Evolutionary conservation across 2,329 filamentous ascomycete species (phyloP).

Genomic region (Calonectria fujianensis): DNA sequence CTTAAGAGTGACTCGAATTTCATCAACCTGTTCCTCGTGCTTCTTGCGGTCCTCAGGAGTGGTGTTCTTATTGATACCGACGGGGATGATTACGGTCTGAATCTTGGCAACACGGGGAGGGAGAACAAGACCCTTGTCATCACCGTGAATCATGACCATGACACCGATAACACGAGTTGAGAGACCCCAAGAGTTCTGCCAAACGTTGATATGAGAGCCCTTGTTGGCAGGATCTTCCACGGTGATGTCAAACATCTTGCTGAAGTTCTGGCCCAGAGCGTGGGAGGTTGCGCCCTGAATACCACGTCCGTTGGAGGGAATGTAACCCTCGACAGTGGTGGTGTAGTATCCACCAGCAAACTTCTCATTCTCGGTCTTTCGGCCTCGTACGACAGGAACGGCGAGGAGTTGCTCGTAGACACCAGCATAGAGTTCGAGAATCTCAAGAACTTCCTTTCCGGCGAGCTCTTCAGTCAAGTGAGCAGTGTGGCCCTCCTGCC

Average conservation of each 20-base stretch:
- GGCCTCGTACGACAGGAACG: constrained; percentile 93
- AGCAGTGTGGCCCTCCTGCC: constrained; percentile 96
- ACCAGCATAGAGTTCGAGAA: constrained; percentile 92
- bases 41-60: constrained; percentile 85
- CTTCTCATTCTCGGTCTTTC: constrained; percentile 98
- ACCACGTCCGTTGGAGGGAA: constrained; percentile 94
- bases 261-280: constrained; percentile 97
- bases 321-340: constrained; percentile 97
- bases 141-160: constrained; percentile 98
- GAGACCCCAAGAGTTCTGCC: constrained; percentile 99
- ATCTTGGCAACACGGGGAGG: constrained; percentile 92
- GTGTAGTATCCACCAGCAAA: constrained; percentile 98
- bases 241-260: constrained; percentile 99
- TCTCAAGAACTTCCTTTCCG: constrained; percentile 90
- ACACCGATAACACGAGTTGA: constrained; percentile 98
- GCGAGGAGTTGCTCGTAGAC: constrained; percentile 96
- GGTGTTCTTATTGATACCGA: constrained; percentile 93
- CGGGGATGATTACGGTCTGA: constrained; percentile 91
- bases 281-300: constrained; percentile 98
- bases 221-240: constrained; percentile 93
- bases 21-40: constrained; percentile 84
- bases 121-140: constrained; percentile 95
- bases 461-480: constrained; percentile 90
- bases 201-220: constrained; percentile 88
- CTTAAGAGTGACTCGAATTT: constrained; percentile 81